These are phyloP conservation scores for Flaveria brownii DNA, from an alignment of 129 eudicot genomes.

Conservation along the genomic window DNA sequence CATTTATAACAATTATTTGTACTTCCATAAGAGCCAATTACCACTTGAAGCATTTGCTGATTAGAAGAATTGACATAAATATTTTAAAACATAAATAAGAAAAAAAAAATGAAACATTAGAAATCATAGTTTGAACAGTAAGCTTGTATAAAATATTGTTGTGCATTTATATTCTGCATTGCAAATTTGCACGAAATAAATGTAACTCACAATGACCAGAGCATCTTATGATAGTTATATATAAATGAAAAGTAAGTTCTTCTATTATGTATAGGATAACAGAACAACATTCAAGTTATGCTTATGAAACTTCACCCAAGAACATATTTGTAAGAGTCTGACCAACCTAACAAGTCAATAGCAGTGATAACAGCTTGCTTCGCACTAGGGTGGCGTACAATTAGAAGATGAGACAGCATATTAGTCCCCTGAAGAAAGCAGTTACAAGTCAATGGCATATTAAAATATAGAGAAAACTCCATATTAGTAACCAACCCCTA, in stretches of 20 bases:
- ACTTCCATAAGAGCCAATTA: constrained; percentile 1
- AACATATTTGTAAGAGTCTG: constrained; percentile 15
- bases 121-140: background rate
- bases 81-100: background rate
- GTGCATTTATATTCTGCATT: constrained; percentile 13
- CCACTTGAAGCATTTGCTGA: constrained; percentile 9
- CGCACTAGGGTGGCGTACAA: constrained; percentile 87
- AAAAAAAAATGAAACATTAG: background rate
- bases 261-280: background rate
- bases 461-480: background rate
- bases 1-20: constrained; percentile 27
- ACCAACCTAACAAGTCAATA: constrained; percentile 91
- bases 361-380: constrained; percentile 99
- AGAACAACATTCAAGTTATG: background rate
- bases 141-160: background rate
- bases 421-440: constrained; percentile 75
- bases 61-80: background rate
- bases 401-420: constrained; percentile 97
- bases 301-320: constrained; percentile 1
- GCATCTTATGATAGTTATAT: constrained; percentile 7
- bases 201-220: constrained; percentile 5
- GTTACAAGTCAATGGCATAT: constrained; percentile 19
- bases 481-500: background rate
- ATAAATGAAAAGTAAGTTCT: background rate
- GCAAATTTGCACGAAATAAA: background rate